Evolutionary conservation across 2,329 filamentous ascomycete genomes (phyloP).

Genomic region (Trichoderma hamatum): DNA sequence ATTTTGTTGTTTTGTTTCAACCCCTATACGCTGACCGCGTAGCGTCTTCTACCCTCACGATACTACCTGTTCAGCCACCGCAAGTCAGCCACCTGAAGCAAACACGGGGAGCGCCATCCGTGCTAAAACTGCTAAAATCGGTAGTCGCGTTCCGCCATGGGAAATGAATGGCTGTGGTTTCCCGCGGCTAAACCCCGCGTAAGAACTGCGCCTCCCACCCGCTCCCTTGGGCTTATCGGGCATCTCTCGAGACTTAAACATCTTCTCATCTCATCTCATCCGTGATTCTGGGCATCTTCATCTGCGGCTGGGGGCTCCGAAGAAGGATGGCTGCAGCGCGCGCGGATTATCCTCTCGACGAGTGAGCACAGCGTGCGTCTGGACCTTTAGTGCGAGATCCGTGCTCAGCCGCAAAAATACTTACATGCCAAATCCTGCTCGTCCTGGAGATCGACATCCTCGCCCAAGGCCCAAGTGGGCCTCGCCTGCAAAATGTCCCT

Average conservation of each 20-base stretch:
- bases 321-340: conserved; percentile 1
- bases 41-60: not conserved
- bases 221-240: conserved; percentile 5
- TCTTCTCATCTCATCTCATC: not conserved
- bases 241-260: conserved; percentile 4
- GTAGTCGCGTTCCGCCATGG: not conserved
- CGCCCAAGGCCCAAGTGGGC: conserved; percentile 21
- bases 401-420: not conserved
- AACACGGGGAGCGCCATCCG: not conserved
- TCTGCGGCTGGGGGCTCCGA: conserved; percentile 6
- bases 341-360: not conserved
- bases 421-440: not conserved
- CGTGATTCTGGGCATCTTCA: not conserved
- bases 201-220: conserved; percentile 19
- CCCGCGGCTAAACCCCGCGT: conserved; percentile 22
- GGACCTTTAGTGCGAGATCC: not conserved
- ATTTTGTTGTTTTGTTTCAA: not conserved
- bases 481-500: conserved; percentile 43
- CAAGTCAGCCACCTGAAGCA: not conserved
- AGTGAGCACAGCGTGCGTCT: conserved; percentile 8
- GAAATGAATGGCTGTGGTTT: conserved; percentile 13
- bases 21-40: too few species aligned
- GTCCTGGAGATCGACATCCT: conserved; percentile 1
- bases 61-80: not conserved
- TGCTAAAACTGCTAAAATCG: not conserved